These are phyloP conservation scores for Phytomonas francai DNA, from an alignment of 208 protist species.

Conservation along the genomic window DNA sequence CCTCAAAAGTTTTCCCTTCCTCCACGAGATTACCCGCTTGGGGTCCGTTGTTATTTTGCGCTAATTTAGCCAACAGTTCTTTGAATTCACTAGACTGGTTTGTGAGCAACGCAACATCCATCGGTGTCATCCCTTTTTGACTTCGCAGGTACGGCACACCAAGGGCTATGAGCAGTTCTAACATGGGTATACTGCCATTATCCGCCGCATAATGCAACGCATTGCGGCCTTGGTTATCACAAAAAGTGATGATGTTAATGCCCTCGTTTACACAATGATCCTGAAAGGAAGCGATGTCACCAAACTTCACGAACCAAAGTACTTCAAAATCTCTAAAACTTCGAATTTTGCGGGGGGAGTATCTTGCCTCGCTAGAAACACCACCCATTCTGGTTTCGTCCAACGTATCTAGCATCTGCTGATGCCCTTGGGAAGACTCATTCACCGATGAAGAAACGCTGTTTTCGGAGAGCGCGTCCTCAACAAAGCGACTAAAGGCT, in stretches of 20 bases:
- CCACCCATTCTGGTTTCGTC: neutral
- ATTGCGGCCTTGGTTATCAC: slow-evolving; percentile 72
- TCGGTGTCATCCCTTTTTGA: slow-evolving; percentile 60
- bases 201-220: slow-evolving; percentile 81
- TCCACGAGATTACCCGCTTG: neutral
- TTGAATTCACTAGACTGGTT: slow-evolving; percentile 20
- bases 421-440: slow-evolving; percentile 2
- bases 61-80: slow-evolving; percentile 13
- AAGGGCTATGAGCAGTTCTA: slow-evolving; percentile 27
- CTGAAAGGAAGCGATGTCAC: slow-evolving; percentile 49
- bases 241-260: slow-evolving; percentile 30
- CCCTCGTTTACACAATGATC: slow-evolving; percentile 32
- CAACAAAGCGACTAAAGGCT: slow-evolving; percentile 16
- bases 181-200: slow-evolving; percentile 34
- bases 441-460: slow-evolving; percentile 5
- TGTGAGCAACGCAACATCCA: slow-evolving; percentile 72
- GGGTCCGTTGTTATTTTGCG: neutral
- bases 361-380: slow-evolving; percentile 14
- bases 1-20: slow-evolving; percentile 24
- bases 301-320: slow-evolving; percentile 79
- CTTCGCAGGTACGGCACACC: slow-evolving; percentile 51
- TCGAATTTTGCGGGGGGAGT: slow-evolving; percentile 18
- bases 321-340: slow-evolving; percentile 75
- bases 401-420: slow-evolving; percentile 12
- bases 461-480: slow-evolving; percentile 16